Percentiles rank a stretch among this genome's conserved stretches.
phyloP scores from a whole-genome alignment of 192 early-diverging fungal genomes.

The Backusella liffmaniae region DNA sequence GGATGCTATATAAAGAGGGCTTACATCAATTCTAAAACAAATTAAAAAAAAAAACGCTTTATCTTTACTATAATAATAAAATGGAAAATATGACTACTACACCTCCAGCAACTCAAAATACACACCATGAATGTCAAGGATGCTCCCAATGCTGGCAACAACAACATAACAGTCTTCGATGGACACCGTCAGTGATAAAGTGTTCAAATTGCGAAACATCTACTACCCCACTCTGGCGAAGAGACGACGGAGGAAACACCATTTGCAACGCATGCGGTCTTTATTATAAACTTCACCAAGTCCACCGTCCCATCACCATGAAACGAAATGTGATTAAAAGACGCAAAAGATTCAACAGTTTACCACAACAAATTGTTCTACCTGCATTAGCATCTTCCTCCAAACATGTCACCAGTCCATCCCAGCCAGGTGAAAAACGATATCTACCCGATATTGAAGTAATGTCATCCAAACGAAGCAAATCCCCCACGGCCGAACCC shows the following conservation, averaged over 20 bases:
- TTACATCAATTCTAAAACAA: not conserved
- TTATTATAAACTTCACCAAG: constrained; percentile 84
- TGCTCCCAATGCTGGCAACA: not conserved
- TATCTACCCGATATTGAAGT: not conserved
- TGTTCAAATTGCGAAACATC: constrained; percentile 90
- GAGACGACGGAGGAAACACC: constrained; percentile 69
- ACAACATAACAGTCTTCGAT: not conserved
- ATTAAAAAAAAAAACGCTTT: not conserved
- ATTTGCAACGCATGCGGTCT: constrained; percentile 89
- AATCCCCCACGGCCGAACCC: not conserved
- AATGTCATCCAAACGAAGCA: not conserved
- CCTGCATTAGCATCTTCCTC: not conserved
- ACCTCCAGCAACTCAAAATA: not conserved
- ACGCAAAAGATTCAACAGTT: constrained; percentile 49
- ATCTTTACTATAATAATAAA: not conserved
- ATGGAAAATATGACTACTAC: not conserved
- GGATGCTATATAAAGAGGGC: not conserved
- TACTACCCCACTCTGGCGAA: constrained; percentile 78
- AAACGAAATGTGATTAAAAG: constrained; percentile 75
- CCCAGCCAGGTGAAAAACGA: not conserved
- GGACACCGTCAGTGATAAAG: constrained; percentile 37
- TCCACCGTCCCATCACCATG: constrained; percentile 78
- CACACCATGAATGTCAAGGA: constrained; percentile 8
- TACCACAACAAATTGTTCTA: not conserved
- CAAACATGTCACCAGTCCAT: not conserved